Evolutionary conservation across 345 rosid species (phyloP).

Genomic region (Aquilaria sinensis): DNA sequence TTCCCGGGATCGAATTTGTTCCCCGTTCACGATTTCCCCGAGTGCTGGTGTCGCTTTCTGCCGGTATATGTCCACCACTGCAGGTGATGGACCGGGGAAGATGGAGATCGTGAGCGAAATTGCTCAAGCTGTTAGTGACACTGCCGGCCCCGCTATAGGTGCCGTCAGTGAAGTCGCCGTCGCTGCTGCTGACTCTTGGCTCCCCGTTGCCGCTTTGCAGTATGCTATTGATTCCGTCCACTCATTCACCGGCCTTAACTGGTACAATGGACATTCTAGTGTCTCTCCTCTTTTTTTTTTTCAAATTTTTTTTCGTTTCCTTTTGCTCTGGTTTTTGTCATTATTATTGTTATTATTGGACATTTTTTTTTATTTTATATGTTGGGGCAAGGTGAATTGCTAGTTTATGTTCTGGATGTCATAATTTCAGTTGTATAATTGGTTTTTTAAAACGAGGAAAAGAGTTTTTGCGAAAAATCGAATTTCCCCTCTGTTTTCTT

Average conservation of each 20-base stretch:
- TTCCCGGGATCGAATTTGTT: conserved; percentile 23
- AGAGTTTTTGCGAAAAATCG: too few species aligned
- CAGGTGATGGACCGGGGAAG: conserved; percentile 36
- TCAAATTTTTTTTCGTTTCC: too few species aligned
- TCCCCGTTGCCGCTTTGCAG: conserved; percentile 65
- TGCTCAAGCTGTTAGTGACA: conserved; percentile 43
- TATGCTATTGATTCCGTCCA: conserved; percentile 61
- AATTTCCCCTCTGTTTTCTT: too few species aligned
- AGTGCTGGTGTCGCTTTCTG: conserved; percentile 29
- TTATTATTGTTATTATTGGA: too few species aligned
- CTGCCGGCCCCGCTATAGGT: conserved; percentile 39
- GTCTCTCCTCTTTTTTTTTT: not conserved
- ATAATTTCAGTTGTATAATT: too few species aligned
- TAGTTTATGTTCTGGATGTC: too few species aligned
- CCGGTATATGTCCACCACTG: conserved; percentile 55
- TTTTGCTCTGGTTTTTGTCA: too few species aligned
- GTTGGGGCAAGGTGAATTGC: too few species aligned
- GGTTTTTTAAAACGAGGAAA: too few species aligned
- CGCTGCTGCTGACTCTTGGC: conserved; percentile 69
- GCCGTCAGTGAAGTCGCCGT: conserved; percentile 62
- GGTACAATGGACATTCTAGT: conserved; percentile 28
- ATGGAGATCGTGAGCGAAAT: conserved; percentile 41
- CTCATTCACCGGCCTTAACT: conserved; percentile 52
- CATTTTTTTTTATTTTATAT: too few species aligned
- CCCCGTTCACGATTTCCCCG: conserved; percentile 22